Evolutionary conservation across 495 filamentous ascomycete species (phyloP).

Genomic region (Monascus purpureus): DNA sequence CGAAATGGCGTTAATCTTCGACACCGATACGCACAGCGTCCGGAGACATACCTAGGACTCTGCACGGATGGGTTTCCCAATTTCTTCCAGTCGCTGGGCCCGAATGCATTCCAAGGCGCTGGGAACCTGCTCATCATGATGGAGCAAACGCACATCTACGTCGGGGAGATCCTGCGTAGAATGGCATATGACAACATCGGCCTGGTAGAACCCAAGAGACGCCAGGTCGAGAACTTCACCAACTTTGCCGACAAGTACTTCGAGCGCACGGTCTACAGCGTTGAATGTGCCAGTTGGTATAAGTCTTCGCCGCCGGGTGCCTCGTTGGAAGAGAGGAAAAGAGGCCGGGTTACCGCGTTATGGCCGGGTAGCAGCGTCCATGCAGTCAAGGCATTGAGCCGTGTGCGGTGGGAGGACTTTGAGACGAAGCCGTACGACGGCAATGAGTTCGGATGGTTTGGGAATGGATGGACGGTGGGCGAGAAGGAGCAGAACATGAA

Average conservation of each 20-base stretch:
- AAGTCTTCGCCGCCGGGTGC: conserved; percentile 12
- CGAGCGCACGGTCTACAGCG: conserved; percentile 30
- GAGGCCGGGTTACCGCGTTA: conserved; percentile 28
- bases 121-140: conserved; percentile 32
- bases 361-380: conserved; percentile 32
- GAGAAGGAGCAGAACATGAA: conserved; percentile 9
- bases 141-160: conserved; percentile 35
- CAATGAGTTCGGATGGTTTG: conserved; percentile 37
- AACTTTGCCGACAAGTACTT: conserved; percentile 38
- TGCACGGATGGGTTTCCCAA: conserved; percentile 16
- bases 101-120: conserved; percentile 20
- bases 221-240: conserved; percentile 37
- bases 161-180: conserved; percentile 19
- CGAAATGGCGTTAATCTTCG: conserved; percentile 18
- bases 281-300: conserved; percentile 43
- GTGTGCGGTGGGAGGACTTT: conserved; percentile 35
- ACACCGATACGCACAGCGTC: conserved; percentile 18
- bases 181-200: conserved; percentile 31
- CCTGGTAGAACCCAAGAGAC: conserved; percentile 24
- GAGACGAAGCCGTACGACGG: conserved; percentile 27
- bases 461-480: conserved; percentile 27
- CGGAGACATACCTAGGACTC: conserved; percentile 15
- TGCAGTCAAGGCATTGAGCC: conserved; percentile 34
- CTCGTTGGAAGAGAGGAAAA: conserved; percentile 15
- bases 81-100: conserved; percentile 22